Evolutionary conservation across 164 flowering plant genomes (phyloP).

Genomic region (Saururus chinensis): DNA sequence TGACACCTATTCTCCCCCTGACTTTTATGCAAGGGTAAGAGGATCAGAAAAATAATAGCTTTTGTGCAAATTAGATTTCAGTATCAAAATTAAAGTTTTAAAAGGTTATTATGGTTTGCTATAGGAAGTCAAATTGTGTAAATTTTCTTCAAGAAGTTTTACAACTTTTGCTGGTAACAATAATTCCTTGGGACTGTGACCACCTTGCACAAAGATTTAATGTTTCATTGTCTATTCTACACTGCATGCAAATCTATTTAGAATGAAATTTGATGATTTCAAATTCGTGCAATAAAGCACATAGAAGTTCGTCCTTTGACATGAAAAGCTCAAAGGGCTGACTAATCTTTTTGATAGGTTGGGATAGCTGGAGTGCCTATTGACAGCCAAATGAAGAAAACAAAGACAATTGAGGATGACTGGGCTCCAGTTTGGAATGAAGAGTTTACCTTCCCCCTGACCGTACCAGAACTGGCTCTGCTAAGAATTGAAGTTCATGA

Average conservation of each 20-base stretch:
- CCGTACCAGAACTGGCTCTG: slow-evolving; percentile 44
- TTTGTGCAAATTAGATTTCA: neutral
- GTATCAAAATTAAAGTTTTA: too few species aligned
- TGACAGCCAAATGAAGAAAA: slow-evolving; percentile 29
- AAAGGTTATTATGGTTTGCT: too few species aligned
- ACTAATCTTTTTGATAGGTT: slow-evolving; percentile 16
- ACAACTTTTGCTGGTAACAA: too few species aligned
- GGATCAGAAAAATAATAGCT: neutral
- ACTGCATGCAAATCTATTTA: too few species aligned
- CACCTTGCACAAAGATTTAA: too few species aligned
- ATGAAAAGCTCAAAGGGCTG: neutral
- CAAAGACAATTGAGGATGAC: slow-evolving; percentile 26
- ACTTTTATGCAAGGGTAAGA: slow-evolving; percentile 41
- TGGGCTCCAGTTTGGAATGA: slow-evolving; percentile 22
- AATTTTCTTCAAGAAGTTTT: too few species aligned
- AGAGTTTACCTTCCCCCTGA: slow-evolving; percentile 32
- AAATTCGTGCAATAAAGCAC: too few species aligned
- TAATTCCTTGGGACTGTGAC: too few species aligned
- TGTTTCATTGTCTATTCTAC: too few species aligned
- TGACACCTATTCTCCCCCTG: slow-evolving; percentile 42
- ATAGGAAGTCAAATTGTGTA: too few species aligned
- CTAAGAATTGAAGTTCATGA: slow-evolving; percentile 44
- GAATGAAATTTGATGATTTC: too few species aligned
- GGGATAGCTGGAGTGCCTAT: slow-evolving; percentile 43
- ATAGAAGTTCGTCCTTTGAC: too few species aligned